Base-by-base conservation (phyloP, 2,329 filamentous ascomycete genomes). In the Neopestalotiopsis rosae region DNA sequence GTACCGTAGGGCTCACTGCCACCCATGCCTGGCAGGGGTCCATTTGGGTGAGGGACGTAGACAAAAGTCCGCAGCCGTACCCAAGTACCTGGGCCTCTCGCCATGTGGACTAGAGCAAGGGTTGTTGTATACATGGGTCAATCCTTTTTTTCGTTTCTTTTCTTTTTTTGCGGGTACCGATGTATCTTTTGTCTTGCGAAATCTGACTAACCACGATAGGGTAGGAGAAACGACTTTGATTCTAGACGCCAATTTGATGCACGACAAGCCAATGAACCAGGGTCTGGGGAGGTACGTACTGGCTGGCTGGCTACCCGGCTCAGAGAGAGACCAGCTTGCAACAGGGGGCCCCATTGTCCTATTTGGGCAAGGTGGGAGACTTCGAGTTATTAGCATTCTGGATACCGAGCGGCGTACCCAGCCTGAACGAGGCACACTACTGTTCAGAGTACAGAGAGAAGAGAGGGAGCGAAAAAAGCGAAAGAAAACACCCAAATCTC, bases 21-120 rank as follows among this genome's bases (percentile, higher is more conserved):
- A 70, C 66, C 65, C 65, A 66, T 62, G 34, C 52, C n/a, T n/a
- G n/a, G 56, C 69, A 68, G 49, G 69, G 69, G 69, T 64, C 63
- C 17, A 32, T 66, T 64, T 34, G 20, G 42, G 42, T 59, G 42
- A 59, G 5, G 28, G 45, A 28, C 52, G 32, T 32, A 42, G 61
- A 63, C 24, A 66, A 58, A 57, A 66, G 45, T 66, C 49, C 64
- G 64, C 30, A 34, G 42, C 24, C 17, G 61, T 64, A 64, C 61
- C 61, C n/a, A 45, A 28, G 61, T 64, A 64, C 61, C 61, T 64
- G 40, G 59, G 20, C 30, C 59, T 13, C 59, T 61, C 59, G 28
- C 59, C 59, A 40, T 61, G 49, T 66, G 64, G 64, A 24, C 34
- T 10, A 38, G 42, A 28, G 24, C 49, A 24, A 34, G 30, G 34